phyloP scores from a whole-genome alignment of 805 yeast genomes.

The Candida glaebosa region DNA sequence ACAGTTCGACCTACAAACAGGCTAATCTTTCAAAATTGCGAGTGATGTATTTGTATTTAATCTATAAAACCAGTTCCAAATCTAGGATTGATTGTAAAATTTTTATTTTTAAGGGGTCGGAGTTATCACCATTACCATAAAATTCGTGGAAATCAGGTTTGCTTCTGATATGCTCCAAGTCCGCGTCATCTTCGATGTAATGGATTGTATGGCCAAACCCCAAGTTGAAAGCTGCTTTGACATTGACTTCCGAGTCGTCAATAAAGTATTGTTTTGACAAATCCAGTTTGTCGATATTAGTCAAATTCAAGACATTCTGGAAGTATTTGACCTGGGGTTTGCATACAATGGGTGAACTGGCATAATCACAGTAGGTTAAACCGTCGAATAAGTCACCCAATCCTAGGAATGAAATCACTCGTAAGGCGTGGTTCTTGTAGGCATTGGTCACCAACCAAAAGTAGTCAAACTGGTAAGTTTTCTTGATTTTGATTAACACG shows the following conservation, averaged over 20 bases:
- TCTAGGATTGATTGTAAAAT: conserved; percentile 33
- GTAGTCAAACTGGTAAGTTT: conserved; percentile 52
- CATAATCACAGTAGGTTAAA: conserved; percentile 86
- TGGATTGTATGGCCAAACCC: conserved; percentile 76
- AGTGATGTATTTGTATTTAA: no score
- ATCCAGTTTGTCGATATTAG: conserved; percentile 45
- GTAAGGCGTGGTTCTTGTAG: conserved; percentile 80
- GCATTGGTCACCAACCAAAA: conserved; percentile 96
- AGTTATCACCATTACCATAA: conserved; percentile 32
- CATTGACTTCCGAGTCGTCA: conserved; percentile 83
- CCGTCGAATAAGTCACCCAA: conserved; percentile 95
- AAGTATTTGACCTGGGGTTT: conserved; percentile 82
- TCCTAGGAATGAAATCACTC: conserved; percentile 78
- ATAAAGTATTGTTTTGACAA: conserved; percentile 61
- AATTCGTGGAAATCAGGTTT: conserved; percentile 29
- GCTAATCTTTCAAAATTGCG: no score
- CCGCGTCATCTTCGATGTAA: conserved; percentile 68
- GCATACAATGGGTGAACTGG: conserved; percentile 66
- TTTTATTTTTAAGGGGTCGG: conserved; percentile 25
- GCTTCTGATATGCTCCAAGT: conserved; percentile 30
- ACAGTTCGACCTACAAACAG: no score
- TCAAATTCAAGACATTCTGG: conserved; percentile 57
- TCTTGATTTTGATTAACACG: conserved; percentile 45
- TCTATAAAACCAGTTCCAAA: conserved; percentile 17
- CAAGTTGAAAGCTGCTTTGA: conserved; percentile 63